Evolutionary conservation across 164 flowering plant species (phyloP).

Genomic region (Kalanchoe fedtschenkoi): DNA sequence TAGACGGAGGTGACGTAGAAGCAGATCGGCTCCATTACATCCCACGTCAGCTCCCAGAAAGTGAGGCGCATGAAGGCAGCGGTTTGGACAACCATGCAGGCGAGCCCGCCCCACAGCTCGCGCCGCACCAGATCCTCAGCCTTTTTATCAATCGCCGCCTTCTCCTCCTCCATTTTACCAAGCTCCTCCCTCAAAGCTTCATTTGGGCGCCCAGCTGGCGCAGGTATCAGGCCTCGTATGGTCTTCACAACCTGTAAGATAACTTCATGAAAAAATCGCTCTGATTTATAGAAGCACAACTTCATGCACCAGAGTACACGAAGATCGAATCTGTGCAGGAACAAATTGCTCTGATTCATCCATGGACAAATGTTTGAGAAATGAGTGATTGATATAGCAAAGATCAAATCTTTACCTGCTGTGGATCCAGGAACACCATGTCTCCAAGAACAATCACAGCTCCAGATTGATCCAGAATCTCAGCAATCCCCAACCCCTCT

Average conservation of each 20-base stretch:
- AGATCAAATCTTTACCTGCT: slow-evolving; percentile 33
- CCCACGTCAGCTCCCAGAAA: slow-evolving; percentile 81
- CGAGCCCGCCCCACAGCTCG: slow-evolving; percentile 58
- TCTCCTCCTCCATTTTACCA: slow-evolving; percentile 38
- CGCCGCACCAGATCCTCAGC: slow-evolving; percentile 36
- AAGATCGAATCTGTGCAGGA: no score
- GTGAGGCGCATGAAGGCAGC: slow-evolving; percentile 69
- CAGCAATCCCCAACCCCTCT: slow-evolving; percentile 30
- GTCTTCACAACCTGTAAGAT: slow-evolving; percentile 52
- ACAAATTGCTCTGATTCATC: no score
- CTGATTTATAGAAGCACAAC: background rate
- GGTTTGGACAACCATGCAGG: slow-evolving; percentile 43
- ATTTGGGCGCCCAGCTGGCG: slow-evolving; percentile 12
- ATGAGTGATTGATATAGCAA: background rate
- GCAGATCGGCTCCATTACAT: slow-evolving; percentile 81
- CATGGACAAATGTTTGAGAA: background rate
- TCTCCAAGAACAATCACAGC: slow-evolving; percentile 49
- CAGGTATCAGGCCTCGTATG: slow-evolving; percentile 30
- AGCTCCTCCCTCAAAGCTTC: slow-evolving; percentile 37
- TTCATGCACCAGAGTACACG: no score
- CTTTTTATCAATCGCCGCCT: slow-evolving; percentile 33
- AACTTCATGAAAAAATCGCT: background rate
- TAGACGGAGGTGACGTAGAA: slow-evolving; percentile 56
- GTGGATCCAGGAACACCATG: slow-evolving; percentile 40
- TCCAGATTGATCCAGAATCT: slow-evolving; percentile 49